Percentiles rank a stretch among this genome's conserved stretches.
phyloP scores from a whole-genome alignment of 352 stramenopile species.

The Phytophthora citricola region DNA sequence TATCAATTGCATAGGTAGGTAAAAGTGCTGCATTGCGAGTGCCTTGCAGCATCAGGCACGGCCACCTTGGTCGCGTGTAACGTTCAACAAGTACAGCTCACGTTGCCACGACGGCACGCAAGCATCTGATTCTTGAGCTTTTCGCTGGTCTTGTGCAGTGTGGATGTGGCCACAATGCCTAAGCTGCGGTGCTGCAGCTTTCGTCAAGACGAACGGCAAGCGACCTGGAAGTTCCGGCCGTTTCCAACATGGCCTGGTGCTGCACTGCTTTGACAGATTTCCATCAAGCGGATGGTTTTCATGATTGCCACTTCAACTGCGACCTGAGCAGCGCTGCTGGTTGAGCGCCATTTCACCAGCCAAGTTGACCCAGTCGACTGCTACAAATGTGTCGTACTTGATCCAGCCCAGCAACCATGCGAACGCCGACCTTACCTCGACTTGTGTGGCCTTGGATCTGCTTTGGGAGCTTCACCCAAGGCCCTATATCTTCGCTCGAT shows the following conservation, averaged over 20 bases:
- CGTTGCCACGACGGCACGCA: conserved; percentile 17
- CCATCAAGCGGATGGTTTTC: conserved; percentile 17
- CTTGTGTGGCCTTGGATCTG: no score
- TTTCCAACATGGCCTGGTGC: conserved; percentile 4
- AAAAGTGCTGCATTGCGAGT: conserved; percentile 10
- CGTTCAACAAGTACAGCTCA: conserved; percentile 14
- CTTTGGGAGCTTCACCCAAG: no score
- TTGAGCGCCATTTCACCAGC: no score
- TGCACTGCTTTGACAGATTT: conserved; percentile 27
- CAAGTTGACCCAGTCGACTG: no score
- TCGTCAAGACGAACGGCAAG: no score
- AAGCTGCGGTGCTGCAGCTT: no score
- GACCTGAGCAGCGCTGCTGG: not conserved
- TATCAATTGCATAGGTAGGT: conserved; percentile 18
- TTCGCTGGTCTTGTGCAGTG: not conserved
- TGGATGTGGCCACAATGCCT: no score
- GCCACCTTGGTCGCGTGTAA: not conserved
- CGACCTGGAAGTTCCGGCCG: not conserved
- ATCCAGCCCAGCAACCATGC: not conserved
- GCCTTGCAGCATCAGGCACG: not conserved
- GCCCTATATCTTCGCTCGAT: no score
- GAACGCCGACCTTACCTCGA: not conserved
- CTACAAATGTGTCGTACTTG: not conserved
- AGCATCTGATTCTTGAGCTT: conserved; percentile 9
- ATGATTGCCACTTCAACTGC: conserved; percentile 5